Evolutionary conservation across 305 asterid genomes (phyloP).

Genomic region (Salvia sclarea): DNA sequence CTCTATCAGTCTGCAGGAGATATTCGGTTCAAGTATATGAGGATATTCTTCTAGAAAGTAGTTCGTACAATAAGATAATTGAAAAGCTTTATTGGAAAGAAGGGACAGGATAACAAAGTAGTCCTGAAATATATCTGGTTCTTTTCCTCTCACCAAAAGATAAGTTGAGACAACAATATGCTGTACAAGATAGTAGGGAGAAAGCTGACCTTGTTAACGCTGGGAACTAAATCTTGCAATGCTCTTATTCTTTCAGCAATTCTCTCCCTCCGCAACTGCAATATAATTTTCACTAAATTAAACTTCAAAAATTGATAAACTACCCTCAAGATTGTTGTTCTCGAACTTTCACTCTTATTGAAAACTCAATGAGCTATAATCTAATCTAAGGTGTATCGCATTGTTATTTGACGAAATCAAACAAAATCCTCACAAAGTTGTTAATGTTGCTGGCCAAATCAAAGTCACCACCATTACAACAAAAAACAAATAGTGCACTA

Average conservation of each 20-base stretch:
- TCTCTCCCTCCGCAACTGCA: slow-evolving; percentile 87
- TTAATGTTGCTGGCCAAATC: slow-evolving; percentile 8
- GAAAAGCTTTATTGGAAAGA: background rate
- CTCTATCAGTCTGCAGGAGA: slow-evolving; percentile 82
- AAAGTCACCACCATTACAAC: background rate
- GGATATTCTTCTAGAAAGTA: slow-evolving; percentile 7
- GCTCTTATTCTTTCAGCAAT: slow-evolving; percentile 97
- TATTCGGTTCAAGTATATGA: slow-evolving; percentile 2
- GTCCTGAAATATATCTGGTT: background rate
- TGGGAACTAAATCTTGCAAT: slow-evolving; percentile 95
- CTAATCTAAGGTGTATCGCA: slow-evolving; percentile 4
- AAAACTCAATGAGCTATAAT: slow-evolving; percentile 22
- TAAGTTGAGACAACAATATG: background rate
- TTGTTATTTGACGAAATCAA: slow-evolving; percentile 2
- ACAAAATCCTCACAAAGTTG: background rate
- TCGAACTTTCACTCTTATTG: background rate
- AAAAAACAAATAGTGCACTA: background rate
- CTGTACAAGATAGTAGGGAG: slow-evolving; percentile 15
- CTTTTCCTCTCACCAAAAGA: slow-evolving; percentile 10
- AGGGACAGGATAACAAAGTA: background rate
- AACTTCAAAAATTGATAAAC: background rate
- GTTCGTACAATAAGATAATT: background rate
- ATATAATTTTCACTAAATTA: slow-evolving; percentile 13
- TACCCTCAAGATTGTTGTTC: background rate
- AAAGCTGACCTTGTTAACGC: slow-evolving; percentile 89